Percentiles rank a stretch among this genome's conserved stretches.
Conservation (phyloP, 805 yeast species). For the Schizosaccharomyces octosporus region DNA sequence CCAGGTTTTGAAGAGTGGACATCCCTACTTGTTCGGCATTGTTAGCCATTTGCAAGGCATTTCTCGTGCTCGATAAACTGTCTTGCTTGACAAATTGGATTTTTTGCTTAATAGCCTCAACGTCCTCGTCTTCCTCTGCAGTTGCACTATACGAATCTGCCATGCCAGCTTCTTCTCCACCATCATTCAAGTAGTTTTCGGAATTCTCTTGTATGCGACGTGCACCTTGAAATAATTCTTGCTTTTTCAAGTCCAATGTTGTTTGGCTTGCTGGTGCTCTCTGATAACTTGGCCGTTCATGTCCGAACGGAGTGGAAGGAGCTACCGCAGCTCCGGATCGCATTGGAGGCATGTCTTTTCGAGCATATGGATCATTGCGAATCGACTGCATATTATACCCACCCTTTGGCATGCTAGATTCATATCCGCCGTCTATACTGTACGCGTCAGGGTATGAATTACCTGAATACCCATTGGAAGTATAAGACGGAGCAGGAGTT, state of each 20-base stretch:
- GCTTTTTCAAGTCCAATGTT: not conserved
- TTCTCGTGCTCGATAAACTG: slow-evolving; percentile 62
- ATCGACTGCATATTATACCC: not conserved
- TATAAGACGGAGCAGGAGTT: not conserved
- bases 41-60: slow-evolving; percentile 46
- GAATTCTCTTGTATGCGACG: not conserved
- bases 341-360: not conserved
- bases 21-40: slow-evolving; percentile 52
- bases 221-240: not conserved
- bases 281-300: not conserved
- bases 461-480: not conserved
- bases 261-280: not conserved
- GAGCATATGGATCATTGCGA: not conserved
- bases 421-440: no score
- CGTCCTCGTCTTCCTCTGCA: slow-evolving; percentile 51
- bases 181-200: not conserved
- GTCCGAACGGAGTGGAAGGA: no score
- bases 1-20: slow-evolving; percentile 75
- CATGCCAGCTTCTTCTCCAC: not conserved
- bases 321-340: not conserved
- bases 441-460: no score
- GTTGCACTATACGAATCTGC: not conserved
- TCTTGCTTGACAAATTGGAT: slow-evolving; percentile 67
- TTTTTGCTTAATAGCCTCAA: slow-evolving; percentile 63
- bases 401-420: not conserved